Evolutionary conservation across 306 rosid genomes (phyloP).

Genomic region (Acacia crassicarpa): DNA sequence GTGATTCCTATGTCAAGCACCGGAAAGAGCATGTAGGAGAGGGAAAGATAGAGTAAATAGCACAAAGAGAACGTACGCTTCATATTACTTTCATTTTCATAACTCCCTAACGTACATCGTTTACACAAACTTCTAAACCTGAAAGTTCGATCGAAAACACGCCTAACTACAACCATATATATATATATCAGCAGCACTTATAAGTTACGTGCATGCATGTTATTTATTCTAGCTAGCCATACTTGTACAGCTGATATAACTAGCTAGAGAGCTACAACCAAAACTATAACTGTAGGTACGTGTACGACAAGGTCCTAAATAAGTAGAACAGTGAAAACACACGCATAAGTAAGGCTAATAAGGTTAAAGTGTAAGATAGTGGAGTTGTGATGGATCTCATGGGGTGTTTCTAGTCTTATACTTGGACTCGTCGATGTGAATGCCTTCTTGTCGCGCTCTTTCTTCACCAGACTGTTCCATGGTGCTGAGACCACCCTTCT

Average conservation of each 20-base stretch:
- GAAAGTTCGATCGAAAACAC: too few species aligned
- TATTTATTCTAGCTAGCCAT: background rate
- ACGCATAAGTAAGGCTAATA: background rate
- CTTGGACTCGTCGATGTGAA: slow-evolving; percentile 48
- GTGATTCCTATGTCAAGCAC: too few species aligned
- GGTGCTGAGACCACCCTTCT: slow-evolving; percentile 50
- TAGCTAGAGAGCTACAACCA: background rate
- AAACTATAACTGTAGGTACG: background rate
- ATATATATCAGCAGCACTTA: too few species aligned
- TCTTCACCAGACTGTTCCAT: slow-evolving; percentile 43
- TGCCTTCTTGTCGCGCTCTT: slow-evolving; percentile 42
- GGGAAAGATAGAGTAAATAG: too few species aligned
- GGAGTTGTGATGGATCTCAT: background rate
- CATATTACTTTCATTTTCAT: too few species aligned
- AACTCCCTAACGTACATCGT: too few species aligned
- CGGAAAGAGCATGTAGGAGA: too few species aligned
- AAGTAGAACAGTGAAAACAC: background rate
- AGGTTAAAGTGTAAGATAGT: background rate
- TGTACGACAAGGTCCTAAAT: background rate
- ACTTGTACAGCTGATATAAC: background rate
- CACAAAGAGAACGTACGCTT: background rate
- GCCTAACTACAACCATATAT: too few species aligned
- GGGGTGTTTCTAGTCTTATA: background rate
- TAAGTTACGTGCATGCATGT: too few species aligned
- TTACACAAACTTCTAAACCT: too few species aligned